Evolutionary conservation across 2,329 filamentous ascomycete genomes (phyloP), one percentile per base, ranked within the genome.

Genomic region (Diplodia mutila): DNA sequence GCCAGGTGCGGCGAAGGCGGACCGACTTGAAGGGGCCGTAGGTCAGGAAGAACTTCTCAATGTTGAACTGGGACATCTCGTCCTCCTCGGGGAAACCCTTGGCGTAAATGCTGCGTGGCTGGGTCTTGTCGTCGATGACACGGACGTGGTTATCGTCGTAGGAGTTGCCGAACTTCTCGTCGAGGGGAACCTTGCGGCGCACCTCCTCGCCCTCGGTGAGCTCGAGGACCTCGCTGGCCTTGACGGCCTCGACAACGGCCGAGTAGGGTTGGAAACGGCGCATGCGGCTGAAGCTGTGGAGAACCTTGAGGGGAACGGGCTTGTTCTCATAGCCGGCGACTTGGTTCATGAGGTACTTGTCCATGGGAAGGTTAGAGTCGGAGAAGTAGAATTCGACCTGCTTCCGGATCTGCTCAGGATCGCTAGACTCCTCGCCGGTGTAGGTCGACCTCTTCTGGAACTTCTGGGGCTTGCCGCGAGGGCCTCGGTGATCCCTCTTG

Each of bases 311-410:
- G 25, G 89, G 84, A 46, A 99, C 89, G 52, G 94, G 86, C 79
- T 91, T 90, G 84, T 97, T 97, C 75, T 90, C 86, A 71, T 87
- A 84, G 67, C 94, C 94, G 48, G 89, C 90, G 66, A 92, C 91
- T 75, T 89, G 85, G 70, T 88, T 85, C 83, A 93, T 91, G 73
- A 99, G 86, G 83, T 92, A 97, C 78, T 93, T 91, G 81, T 99
- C 96, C 75, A 88, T 89, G 63, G 91, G 90, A 46, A 99, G 87
- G 81, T 97, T 97, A 75, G 90, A 91, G 79, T 96, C 91, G 75
- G 91, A 91, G 81, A 97, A 97, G 85, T 97, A 97, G 80, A 97
- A 97, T 78, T 97, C 93, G 73, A 97, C 92, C 91, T 96, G 94
- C 76, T 90, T 90, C 78, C 92, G 90, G 75, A 97, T 97, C 80